These are phyloP conservation scores for Trametes cinnabarina DNA, from an alignment of 768 basidiomycete genomes.

Conservation along the genomic window DNA sequence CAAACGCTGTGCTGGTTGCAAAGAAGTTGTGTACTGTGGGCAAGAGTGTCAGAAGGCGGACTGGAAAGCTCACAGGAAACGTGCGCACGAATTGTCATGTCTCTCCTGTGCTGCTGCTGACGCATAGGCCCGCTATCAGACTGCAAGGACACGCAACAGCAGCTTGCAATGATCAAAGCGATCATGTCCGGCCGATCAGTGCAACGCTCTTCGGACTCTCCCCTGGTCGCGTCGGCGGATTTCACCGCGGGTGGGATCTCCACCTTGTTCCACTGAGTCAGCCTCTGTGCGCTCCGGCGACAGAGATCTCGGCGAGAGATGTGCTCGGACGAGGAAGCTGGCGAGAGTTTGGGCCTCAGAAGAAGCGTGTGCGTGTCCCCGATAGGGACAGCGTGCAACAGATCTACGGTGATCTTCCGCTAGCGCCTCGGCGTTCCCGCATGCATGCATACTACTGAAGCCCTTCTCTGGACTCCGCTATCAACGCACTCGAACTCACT, in stretches of 20 bases:
- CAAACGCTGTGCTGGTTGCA: conserved; percentile 42
- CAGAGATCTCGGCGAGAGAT: conserved; percentile 6
- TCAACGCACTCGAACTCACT: conserved; percentile 1
- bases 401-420: conserved; percentile 15
- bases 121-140: background rate
- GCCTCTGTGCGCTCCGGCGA: background rate
- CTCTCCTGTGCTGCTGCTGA: background rate
- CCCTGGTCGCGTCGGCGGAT: conserved; percentile 19
- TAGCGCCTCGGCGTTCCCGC: conserved; percentile 10
- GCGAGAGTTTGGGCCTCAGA: conserved; percentile 21
- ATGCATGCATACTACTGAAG: background rate
- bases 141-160: conserved; percentile 11
- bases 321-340: conserved; percentile 8
- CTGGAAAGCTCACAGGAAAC: conserved; percentile 30
- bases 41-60: conserved; percentile 31
- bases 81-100: conserved; percentile 6
- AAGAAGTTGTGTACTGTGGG: conserved; percentile 32
- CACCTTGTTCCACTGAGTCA: conserved; percentile 13
- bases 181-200: conserved; percentile 7
- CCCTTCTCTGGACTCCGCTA: background rate
- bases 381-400: background rate
- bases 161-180: conserved; percentile 13
- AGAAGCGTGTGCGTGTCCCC: conserved; percentile 13
- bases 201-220: background rate
- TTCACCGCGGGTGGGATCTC: conserved; percentile 14